Base-by-base conservation (phyloP, 2,329 filamentous ascomycete species). In the Aspergillus terreus region DNA sequence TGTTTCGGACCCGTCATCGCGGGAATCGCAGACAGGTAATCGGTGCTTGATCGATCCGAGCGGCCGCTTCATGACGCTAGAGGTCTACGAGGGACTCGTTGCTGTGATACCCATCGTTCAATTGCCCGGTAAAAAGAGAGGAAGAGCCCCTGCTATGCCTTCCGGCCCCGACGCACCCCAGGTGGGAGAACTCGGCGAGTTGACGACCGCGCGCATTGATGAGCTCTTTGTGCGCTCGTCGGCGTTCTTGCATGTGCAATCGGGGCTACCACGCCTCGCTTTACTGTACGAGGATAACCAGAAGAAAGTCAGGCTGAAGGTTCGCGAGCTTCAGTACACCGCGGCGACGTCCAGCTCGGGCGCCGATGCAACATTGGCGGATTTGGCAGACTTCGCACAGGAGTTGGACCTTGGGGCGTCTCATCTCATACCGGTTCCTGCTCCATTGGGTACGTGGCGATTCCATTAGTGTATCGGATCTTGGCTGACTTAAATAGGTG, bases 41-140 rank as follows among this genome's bases (percentile, higher is more conserved):
- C 81, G 88, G 62, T 92, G 89, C 61, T 77, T 92, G 55, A 85
- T 96, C 4, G 92, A 97, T 67, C 91, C 91, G 0, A 87, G 85
- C 0, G 85, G 87, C 6, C 75, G 77, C 21, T 85, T 83, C 67
- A 78, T 88, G 77, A 82, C 82, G 3, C 65, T 88, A 56, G 84
- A 88, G 64, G 74, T 87, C 6, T 87, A 85, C 56, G 85, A 88
- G 64, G 85, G 85, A 14, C 78, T 88, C 4, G 75, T 88, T 32
- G 85, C 82, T 11, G 77, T 87, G 11, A 71, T 87, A 40, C 84
- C 83, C 2, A 77, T 88, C 41, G 71, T 82, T 6, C 77, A 68
- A 74, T 79, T 73, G 71, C 79, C 73, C 61, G 79, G 68, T 65
- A 81, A 66, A 61, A 81, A 64, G 60, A 72, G 58, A 53, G 62